phyloP scores from a whole-genome alignment of 1,139 yeast species.

The Citeromyces hawaiiensis region DNA sequence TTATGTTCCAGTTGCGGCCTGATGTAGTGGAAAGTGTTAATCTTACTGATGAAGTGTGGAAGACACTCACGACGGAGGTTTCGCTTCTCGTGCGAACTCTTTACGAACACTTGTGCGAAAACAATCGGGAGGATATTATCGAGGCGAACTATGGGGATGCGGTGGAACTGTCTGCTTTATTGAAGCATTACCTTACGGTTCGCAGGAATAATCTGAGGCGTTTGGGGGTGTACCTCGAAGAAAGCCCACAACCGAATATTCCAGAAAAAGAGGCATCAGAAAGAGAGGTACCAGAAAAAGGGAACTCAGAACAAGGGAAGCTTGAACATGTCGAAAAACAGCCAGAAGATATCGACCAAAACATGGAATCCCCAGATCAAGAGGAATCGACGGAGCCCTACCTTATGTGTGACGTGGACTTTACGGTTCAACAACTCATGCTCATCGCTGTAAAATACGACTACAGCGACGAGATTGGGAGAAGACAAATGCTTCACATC shows the following conservation, averaged over 20 bases:
- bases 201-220: slow-evolving; percentile 21
- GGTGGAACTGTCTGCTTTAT: slow-evolving; percentile 48
- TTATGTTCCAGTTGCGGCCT: slow-evolving; percentile 45
- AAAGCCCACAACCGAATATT: slow-evolving; percentile 21
- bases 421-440: slow-evolving; percentile 63
- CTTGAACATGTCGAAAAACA: no score
- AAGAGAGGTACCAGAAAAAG: background rate
- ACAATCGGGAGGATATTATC: slow-evolving; percentile 38
- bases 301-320: slow-evolving; percentile 3
- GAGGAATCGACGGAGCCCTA: background rate
- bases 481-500: slow-evolving; percentile 67
- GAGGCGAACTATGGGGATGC: slow-evolving; percentile 77
- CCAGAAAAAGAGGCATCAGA: no score
- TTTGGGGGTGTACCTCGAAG: slow-evolving; percentile 5
- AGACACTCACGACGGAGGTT: slow-evolving; percentile 57
- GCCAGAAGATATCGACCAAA: no score
- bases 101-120: slow-evolving; percentile 47
- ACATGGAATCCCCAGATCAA: no score
- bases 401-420: slow-evolving; percentile 34
- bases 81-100: slow-evolving; percentile 61
- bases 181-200: slow-evolving; percentile 36
- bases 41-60: slow-evolving; percentile 54
- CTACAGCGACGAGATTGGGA: slow-evolving; percentile 83
- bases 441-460: slow-evolving; percentile 62
- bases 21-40: slow-evolving; percentile 47